Percentiles rank a stretch among this genome's conserved stretches.
Evolutionary conservation across 495 filamentous ascomycete species (phyloP).

Genomic region (Neurospora pannonica): DNA sequence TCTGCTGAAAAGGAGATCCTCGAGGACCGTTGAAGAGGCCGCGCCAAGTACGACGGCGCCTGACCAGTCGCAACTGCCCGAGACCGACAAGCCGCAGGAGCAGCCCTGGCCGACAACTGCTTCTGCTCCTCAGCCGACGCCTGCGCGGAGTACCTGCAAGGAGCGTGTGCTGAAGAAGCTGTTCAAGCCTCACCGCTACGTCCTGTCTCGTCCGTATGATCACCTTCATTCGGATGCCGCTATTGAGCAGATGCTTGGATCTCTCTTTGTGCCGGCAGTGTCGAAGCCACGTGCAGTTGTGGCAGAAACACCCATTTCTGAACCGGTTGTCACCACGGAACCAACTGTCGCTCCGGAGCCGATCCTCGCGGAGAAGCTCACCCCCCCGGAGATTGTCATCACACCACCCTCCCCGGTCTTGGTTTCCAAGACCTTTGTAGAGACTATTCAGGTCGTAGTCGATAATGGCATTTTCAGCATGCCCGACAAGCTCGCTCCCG

Average conservation of each 20-base stretch:
- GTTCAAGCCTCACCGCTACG: not conserved
- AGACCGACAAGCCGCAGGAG: not conserved
- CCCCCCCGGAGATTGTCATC: not conserved
- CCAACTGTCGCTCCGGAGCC: not conserved
- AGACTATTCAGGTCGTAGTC: not conserved
- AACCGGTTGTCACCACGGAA: not conserved
- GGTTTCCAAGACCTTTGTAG: not conserved
- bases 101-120: not conserved
- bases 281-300: not conserved
- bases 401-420: not conserved
- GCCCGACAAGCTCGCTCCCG: not conserved
- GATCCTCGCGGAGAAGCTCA: not conserved
- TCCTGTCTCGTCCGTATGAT: not conserved
- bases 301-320: not conserved
- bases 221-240: not conserved
- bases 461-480: not conserved
- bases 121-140: not conserved
- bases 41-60: not conserved
- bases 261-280: not conserved
- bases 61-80: not conserved
- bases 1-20: not conserved
- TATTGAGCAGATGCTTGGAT: not conserved
- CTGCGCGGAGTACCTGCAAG: not conserved
- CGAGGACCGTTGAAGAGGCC: not conserved
- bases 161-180: not conserved